Base-by-base conservation (phyloP, 2,329 filamentous ascomycete species). In the Microcera coccophila region DNA sequence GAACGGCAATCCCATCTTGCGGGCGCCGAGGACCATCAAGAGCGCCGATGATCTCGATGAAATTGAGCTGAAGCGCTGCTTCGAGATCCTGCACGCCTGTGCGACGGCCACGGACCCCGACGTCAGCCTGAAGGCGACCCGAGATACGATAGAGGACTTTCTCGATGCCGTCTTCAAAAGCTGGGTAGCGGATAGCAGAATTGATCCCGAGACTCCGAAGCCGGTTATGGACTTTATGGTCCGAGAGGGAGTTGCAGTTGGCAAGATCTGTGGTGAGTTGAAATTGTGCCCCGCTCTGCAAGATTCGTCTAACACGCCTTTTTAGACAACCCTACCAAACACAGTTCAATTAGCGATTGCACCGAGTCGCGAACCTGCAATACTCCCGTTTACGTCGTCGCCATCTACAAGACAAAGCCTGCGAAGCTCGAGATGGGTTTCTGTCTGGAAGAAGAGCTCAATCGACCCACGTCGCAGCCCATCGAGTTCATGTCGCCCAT, bases 31-130 rank as follows among this genome's bases (percentile, higher is more conserved):
- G 15, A 31, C 47, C 15, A 62, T 65, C 21, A 24, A 15, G 7
- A 48, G 50, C 4, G 49, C 58, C 9, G 53, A 63, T 16, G 49
- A 58, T 20, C 53, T 65, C 11, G 58, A 52, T 5, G 51, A 59
- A 5, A n/a, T 41, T 0, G 52, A 65, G 33, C 40, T 65, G 16
- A 53, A 54, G n/a, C 49, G 50, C 29, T 62, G 56, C 28, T 65
- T 64, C 16, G 59, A 64, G 20, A 60, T 65, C 16, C 49, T 65
- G 3, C 60, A 64, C 19, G 62, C 60, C 0, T 65, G 62, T 10
- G 57, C 60, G 0, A 19, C 37, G 0, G 60, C 62, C 4, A 63
- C 60, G 1, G 52, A 63, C 3, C 28, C 38, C 1, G 40, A 39
- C 3, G 52, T 58, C 3, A 57, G 49, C 1, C 38, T 61, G 15